These are phyloP conservation scores for Phytophthora sp. DNA, from an alignment of 352 stramenopile species.

Conservation along the genomic window DNA sequence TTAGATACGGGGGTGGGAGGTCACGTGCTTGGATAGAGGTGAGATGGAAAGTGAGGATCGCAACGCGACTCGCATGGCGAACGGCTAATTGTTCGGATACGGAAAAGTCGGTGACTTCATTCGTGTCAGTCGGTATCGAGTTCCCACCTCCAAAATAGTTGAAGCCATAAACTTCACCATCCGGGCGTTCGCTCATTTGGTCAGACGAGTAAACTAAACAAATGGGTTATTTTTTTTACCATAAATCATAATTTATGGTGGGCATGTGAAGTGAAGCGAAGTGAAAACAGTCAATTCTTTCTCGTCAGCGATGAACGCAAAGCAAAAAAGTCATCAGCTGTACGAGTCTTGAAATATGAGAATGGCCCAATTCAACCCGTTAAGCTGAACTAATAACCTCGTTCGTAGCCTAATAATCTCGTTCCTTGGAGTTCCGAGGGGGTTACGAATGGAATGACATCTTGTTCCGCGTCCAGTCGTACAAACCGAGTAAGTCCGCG, in stretches of 20 bases:
- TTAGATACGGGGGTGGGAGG: background rate
- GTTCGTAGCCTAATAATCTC: no score
- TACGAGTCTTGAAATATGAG: background rate
- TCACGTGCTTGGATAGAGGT: slow-evolving; percentile 10
- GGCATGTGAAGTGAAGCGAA: no score
- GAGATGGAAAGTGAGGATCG: slow-evolving; percentile 30
- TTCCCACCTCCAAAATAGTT: slow-evolving; percentile 11
- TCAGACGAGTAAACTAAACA: slow-evolving; percentile 23
- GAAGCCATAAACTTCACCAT: slow-evolving; percentile 30
- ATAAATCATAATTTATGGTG: no score
- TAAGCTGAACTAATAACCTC: no score
- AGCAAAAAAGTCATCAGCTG: slow-evolving; percentile 10
- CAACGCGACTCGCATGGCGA: slow-evolving; percentile 1
- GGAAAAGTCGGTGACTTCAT: slow-evolving; percentile 15
- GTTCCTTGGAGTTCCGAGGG: no score
- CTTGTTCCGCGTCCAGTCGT: slow-evolving; percentile 65
- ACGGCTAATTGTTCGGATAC: background rate
- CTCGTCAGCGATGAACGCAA: slow-evolving; percentile 5
- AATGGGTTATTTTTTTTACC: no score
- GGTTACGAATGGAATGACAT: slow-evolving; percentile 22
- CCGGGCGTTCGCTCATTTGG: slow-evolving; percentile 15
- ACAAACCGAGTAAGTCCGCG: slow-evolving; percentile 55
- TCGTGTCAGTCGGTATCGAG: slow-evolving; percentile 35
- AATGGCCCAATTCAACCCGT: slow-evolving; percentile 11
- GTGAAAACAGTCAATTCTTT: no score